Conservation (phyloP, 2,329 filamentous ascomycete species). For the Lachnellula occidentalis region DNA sequence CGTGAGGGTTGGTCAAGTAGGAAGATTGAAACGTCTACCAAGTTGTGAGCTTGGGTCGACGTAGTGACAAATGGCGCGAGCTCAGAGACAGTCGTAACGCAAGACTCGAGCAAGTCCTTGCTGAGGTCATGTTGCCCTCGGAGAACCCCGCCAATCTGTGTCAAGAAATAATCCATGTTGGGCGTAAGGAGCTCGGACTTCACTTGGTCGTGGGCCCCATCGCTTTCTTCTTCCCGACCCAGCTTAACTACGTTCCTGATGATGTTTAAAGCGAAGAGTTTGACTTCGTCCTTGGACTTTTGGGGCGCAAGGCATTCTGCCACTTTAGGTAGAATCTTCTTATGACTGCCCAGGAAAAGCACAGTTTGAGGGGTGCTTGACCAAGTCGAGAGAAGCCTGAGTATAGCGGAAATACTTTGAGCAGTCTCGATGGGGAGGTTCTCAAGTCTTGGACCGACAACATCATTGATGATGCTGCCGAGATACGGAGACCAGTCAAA, state of each 20-base stretch:
- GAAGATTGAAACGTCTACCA: constrained; percentile 75
- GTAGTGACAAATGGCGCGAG: constrained; percentile 66
- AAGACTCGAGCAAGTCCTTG: constrained; percentile 71
- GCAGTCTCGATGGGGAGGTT: constrained; percentile 80
- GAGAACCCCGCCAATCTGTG: constrained; percentile 64
- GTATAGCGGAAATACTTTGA: constrained; percentile 78
- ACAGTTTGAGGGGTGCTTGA: constrained; percentile 61
- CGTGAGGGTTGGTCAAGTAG: constrained; percentile 80
- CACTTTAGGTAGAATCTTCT: constrained; percentile 60
- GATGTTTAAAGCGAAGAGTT: constrained; percentile 72
- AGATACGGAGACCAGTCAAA: constrained; percentile 71
- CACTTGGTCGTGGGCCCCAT: constrained; percentile 41
- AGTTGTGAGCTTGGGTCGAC: constrained; percentile 63
- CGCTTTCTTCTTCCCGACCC: constrained; percentile 50
- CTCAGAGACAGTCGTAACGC: constrained; percentile 72
- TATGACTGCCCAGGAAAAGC: constrained; percentile 57
- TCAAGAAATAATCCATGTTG: constrained; percentile 55
- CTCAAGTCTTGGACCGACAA: constrained; percentile 70
- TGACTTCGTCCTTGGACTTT: constrained; percentile 82
- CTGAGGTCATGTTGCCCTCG: constrained; percentile 51
- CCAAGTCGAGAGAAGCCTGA: constrained; percentile 79
- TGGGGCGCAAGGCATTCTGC: constrained; percentile 65
- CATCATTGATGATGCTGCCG: constrained; percentile 63
- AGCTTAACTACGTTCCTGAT: constrained; percentile 63
- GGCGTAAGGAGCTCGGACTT: constrained; percentile 51